Conservation (phyloP, 2,329 filamentous ascomycete species). For the Ilyonectria destructans region DNA sequence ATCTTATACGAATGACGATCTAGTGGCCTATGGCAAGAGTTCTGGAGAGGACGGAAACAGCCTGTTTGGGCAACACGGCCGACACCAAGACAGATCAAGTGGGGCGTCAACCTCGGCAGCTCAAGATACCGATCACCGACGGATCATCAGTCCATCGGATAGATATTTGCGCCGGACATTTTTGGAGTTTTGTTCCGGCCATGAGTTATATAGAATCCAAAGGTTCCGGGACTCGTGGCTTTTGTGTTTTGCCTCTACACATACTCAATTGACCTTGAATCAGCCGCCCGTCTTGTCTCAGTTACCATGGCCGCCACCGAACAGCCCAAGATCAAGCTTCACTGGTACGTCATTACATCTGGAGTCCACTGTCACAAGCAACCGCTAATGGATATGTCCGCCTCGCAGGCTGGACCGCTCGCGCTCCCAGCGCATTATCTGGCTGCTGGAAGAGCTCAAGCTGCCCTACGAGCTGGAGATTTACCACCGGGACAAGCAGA, state of each 20-base stretch:
- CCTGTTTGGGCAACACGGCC: conserved; percentile 1
- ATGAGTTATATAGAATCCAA: neutral
- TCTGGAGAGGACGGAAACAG: too few species aligned
- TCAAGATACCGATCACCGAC: conserved; percentile 35
- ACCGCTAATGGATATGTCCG: conserved; percentile 13
- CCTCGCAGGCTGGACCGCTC: conserved; percentile 85
- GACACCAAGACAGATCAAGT: conserved; percentile 8
- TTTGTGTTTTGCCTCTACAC: conserved; percentile 4
- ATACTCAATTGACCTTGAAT: neutral
- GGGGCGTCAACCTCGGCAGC: conserved; percentile 30
- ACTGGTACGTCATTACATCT: conserved; percentile 66
- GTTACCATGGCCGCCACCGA: conserved; percentile 50
- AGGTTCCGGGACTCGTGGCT: neutral
- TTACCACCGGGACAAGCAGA: conserved; percentile 77
- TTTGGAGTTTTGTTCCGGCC: conserved; percentile 19
- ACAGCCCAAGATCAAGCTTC: conserved; percentile 72
- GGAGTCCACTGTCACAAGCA: too few species aligned
- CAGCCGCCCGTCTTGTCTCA: too few species aligned
- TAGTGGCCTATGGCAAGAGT: neutral
- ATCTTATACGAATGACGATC: neutral
- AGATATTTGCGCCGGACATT: conserved; percentile 36
- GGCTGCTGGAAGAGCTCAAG: conserved; percentile 88
- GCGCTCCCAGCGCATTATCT: conserved; percentile 86
- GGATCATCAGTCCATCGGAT: conserved; percentile 33
- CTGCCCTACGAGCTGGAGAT: conserved; percentile 85